phyloP scores from a whole-genome alignment of 768 basidiomycete genomes.

The Phylloporus arenicola region DNA sequence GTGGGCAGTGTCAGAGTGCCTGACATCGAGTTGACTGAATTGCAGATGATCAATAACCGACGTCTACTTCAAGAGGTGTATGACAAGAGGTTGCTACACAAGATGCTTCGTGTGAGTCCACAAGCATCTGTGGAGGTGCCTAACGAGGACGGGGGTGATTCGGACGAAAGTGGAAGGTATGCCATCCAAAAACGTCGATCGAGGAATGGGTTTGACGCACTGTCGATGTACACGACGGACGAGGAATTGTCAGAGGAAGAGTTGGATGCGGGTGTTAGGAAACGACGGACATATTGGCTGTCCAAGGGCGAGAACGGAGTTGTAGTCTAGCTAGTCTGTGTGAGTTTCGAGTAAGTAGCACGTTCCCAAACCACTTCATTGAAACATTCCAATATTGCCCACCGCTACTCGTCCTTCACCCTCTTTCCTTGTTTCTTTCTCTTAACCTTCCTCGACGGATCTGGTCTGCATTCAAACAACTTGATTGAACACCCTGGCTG shows the following conservation, averaged over 20 bases:
- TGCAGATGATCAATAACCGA: conserved; percentile 70
- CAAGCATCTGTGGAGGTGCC: conserved; percentile 8
- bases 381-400: neutral
- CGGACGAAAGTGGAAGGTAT: conserved; percentile 58
- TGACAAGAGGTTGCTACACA: conserved; percentile 52
- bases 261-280: neutral
- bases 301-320: neutral
- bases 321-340: neutral
- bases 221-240: conserved; percentile 49
- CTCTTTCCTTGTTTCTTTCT: neutral
- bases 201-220: conserved; percentile 31
- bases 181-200: conserved; percentile 38
- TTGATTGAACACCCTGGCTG: conserved; percentile 17
- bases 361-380: neutral
- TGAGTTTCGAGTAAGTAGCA: conserved; percentile 1
- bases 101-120: conserved; percentile 43
- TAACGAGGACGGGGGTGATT: too few species aligned
- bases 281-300: too few species aligned
- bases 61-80: conserved; percentile 65
- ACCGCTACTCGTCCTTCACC: neutral
- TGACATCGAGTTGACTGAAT: conserved; percentile 1
- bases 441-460: conserved; percentile 6
- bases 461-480: conserved; percentile 10
- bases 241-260: conserved; percentile 32
- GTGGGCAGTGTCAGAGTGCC: conserved; percentile 36